Percentiles rank a stretch among this genome's conserved stretches.
Conservation (phyloP, 2,329 filamentous ascomycete species). For the Hysterium pulicare region DNA sequence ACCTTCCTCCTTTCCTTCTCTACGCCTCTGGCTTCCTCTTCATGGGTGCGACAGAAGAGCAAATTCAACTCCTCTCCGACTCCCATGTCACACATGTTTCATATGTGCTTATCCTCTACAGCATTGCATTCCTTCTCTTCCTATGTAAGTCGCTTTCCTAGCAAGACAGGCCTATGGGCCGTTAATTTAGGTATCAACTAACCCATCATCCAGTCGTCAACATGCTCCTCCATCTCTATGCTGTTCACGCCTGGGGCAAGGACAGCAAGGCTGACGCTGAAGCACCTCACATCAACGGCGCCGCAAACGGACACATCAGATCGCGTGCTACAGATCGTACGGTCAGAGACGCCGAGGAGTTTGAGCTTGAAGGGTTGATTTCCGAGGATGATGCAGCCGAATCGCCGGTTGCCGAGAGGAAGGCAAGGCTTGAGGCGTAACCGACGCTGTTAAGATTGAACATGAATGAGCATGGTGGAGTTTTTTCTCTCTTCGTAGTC, state of each 20-base stretch:
- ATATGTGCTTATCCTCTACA: conserved; percentile 89
- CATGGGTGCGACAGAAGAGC: conserved; percentile 96
- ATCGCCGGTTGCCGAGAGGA: conserved; percentile 20
- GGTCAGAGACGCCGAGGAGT: conserved; percentile 81
- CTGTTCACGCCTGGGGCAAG: conserved; percentile 55
- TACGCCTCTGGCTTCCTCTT: conserved; percentile 94
- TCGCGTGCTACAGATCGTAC: conserved; percentile 51
- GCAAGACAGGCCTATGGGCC: too few relatives aligned
- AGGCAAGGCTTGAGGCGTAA: too few relatives aligned
- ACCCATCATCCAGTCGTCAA: conserved; percentile 59
- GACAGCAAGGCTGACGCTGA: conserved; percentile 36
- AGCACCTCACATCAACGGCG: conserved; percentile 27
- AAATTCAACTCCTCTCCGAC: conserved; percentile 74
- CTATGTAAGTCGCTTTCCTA: conserved; percentile 59
- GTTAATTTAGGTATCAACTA: conserved; percentile 12
- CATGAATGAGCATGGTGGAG: too few relatives aligned
- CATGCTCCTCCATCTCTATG: conserved; percentile 81
- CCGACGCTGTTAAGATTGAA: too few relatives aligned
- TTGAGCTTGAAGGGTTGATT: conserved; percentile 86
- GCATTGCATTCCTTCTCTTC: conserved; percentile 84
- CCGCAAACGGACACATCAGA: conserved; percentile 39
- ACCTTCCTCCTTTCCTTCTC: conserved; percentile 69
- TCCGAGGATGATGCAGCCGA: conserved; percentile 74
- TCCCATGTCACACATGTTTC: conserved; percentile 82
- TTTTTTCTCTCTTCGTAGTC: too few relatives aligned